Base-by-base conservation (phyloP, 805 yeast genomes). In the Saccharomyces kudriavzevii region DNA sequence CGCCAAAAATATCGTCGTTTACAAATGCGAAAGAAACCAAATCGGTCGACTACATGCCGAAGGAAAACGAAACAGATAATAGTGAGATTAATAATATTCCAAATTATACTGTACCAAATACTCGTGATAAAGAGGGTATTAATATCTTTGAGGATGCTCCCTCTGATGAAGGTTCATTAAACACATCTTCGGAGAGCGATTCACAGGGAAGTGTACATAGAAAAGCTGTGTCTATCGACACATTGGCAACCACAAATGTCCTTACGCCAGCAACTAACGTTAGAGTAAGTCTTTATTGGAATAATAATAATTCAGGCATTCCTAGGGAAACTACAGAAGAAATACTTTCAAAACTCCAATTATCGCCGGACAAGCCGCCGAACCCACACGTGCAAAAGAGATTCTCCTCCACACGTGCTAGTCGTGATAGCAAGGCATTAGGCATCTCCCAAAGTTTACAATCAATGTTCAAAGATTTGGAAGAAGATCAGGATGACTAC, bases 291-390 rank as follows among this genome's bases (percentile, higher is more conserved):
- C 49, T 68, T 13, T 67, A 68, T 50, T 61, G 57, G 10, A 65
- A 62, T 47, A 61, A 58, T 40, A 60, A 61, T 24, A 54, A 56
- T 29, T 52, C 58, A 3, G 51, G 55, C 10, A 51, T 68, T 13
- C 61, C 63, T 14, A 58, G 71, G 20, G 70, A 68, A 47, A 68
- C 71, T 1, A 69, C 71, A 2, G 71, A 66, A 54, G 69, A 67
- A 48, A 60, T 68, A 17, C 58, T 69, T 14, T 65, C 71, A 11
- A 69, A 63, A 47, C 64, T 69, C 54, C 58, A 61, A 40, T 40
- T 66, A 28, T 57, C 67, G 1, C 68, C 71, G 10, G 68, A 65
- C n/a, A 59, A 57, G 25, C 27, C 60, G 3, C 35, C 53, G 4
- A 58, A 40, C 30, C 28, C 47, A 4, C 55, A 56, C 4, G 49